Evolutionary conservation across 163 green algal genomes (phyloP).

Genomic region (Trebouxia gelatinosa): DNA sequence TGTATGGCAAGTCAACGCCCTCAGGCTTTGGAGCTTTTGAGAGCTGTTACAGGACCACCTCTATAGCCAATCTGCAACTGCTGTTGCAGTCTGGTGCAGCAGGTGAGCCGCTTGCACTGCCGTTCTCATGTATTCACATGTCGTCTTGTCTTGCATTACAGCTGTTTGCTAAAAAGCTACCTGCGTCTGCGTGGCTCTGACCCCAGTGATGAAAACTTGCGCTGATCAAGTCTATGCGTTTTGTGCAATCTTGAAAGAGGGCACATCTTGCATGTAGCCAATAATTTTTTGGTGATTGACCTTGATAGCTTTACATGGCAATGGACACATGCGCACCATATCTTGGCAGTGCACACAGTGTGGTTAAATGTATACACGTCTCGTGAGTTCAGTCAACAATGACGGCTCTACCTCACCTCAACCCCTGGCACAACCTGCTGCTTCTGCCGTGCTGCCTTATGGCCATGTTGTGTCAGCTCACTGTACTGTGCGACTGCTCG

Average conservation of each 20-base stretch:
- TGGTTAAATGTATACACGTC: not conserved
- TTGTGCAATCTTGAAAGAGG: too few species aligned
- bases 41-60: conserved; percentile 22
- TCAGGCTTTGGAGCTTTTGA: conserved; percentile 26
- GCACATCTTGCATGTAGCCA: too few species aligned
- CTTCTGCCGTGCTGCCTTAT: not conserved
- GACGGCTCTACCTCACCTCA: not conserved
- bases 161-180: too few species aligned
- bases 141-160: not conserved
- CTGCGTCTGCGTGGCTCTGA: too few species aligned
- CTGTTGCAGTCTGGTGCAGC: not conserved
- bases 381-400: not conserved
- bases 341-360: not conserved
- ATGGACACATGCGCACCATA: not conserved
- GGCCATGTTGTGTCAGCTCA: not conserved
- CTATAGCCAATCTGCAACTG: conserved; percentile 16
- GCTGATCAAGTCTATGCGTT: too few species aligned
- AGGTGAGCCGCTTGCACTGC: not conserved
- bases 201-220: too few species aligned
- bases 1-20: conserved; percentile 45
- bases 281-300: too few species aligned
- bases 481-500: not conserved
- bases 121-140: not conserved
- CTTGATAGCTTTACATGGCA: too few species aligned
- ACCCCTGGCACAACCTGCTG: not conserved